Evolutionary conservation across 202 grass and related monocot species (phyloP).

Genomic region (Saccharum hybrid): DNA sequence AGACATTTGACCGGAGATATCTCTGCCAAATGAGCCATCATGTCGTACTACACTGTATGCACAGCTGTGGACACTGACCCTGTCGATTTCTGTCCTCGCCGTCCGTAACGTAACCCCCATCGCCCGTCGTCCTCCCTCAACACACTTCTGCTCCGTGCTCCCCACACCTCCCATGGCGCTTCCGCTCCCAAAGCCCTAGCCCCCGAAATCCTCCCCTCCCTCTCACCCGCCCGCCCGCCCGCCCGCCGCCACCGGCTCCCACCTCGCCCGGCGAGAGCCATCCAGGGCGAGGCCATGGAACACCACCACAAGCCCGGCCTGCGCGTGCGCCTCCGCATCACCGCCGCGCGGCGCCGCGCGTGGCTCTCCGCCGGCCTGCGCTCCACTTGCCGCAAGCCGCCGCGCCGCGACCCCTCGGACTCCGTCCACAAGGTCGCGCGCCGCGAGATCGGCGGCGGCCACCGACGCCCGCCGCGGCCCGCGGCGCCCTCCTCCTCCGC

Average conservation of each 20-base stretch:
- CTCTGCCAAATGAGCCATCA: background rate
- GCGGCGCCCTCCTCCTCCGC: constrained; percentile 46
- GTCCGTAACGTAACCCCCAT: background rate
- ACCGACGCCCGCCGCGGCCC: constrained; percentile 49
- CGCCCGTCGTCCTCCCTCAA: background rate
- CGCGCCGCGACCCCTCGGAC: constrained; percentile 49
- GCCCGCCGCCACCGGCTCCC: background rate
- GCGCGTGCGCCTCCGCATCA: constrained; percentile 61
- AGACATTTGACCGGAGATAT: too few relatives aligned
- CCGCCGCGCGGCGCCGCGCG: constrained; percentile 52
- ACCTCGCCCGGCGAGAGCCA: background rate
- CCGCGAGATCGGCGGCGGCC: constrained; percentile 65
- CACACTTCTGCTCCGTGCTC: background rate
- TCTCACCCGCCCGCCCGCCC: background rate
- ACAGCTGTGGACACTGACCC: background rate
- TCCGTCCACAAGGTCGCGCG: constrained; percentile 59
- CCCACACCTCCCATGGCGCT: background rate
- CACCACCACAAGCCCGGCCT: constrained; percentile 53
- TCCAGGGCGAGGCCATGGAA: constrained; percentile 43
- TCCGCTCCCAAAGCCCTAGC: background rate
- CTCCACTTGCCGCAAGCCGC: constrained; percentile 33
- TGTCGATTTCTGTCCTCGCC: background rate
- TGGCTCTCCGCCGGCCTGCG: constrained; percentile 43
- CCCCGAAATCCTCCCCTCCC: background rate
- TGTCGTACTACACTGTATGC: background rate